These are phyloP conservation scores for Ophiostoma tasmaniense DNA, from an alignment of 2,329 filamentous ascomycete species.

Conservation along the genomic window DNA sequence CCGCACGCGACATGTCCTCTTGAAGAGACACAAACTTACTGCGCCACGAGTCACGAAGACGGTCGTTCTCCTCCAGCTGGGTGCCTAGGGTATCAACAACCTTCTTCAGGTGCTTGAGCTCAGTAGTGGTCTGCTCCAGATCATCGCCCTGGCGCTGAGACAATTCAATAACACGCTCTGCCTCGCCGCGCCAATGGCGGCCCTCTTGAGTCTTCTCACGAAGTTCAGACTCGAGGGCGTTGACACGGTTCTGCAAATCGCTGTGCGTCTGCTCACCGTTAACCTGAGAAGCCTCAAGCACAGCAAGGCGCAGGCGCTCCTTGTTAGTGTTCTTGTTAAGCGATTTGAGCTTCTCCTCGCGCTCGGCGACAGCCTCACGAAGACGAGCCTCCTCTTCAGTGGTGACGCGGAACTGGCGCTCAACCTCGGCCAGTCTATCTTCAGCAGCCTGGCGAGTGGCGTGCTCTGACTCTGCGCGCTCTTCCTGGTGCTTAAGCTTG, in stretches of 20 bases:
- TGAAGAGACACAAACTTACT: constrained; percentile 78
- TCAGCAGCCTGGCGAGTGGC: constrained; percentile 57
- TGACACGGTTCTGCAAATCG: constrained; percentile 49
- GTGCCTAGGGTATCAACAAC: constrained; percentile 64
- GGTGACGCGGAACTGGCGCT: constrained; percentile 58
- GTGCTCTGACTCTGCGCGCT: constrained; percentile 56
- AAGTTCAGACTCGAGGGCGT: constrained; percentile 46
- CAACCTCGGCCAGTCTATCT: constrained; percentile 63
- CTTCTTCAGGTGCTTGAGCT: constrained; percentile 66
- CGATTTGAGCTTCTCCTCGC: constrained; percentile 55
- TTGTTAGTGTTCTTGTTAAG: constrained; percentile 49
- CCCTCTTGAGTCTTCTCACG: constrained; percentile 48
- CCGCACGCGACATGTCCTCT: constrained; percentile 73
- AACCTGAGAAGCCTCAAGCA: constrained; percentile 59
- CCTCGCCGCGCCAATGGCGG: constrained; percentile 53
- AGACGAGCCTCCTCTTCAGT: constrained; percentile 66
- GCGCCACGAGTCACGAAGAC: constrained; percentile 75
- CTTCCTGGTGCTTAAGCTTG: constrained; percentile 55
- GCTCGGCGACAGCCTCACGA: constrained; percentile 58
- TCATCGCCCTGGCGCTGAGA: constrained; percentile 43
- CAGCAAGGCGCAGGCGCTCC: constrained; percentile 51
- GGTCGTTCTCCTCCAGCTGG: constrained; percentile 79
- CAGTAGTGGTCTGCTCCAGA: constrained; percentile 39
- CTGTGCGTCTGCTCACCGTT: constrained; percentile 45
- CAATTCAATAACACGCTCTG: constrained; percentile 49